Conservation (phyloP, 306 rosid species). For the Casuarina cunninghamiana region DNA sequence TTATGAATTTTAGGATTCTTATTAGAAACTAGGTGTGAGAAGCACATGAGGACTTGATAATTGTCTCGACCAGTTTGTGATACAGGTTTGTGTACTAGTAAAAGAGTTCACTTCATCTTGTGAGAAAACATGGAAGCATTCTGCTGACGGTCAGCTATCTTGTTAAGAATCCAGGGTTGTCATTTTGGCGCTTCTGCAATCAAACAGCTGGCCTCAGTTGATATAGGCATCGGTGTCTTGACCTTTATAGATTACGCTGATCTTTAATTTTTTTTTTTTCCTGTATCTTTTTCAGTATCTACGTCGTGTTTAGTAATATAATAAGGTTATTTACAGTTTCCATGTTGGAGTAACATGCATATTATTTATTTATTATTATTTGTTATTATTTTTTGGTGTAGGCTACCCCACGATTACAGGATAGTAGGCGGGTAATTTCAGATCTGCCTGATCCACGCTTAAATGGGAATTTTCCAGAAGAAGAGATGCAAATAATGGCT, state of each 20-base stretch:
- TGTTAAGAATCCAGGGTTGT: neutral
- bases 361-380: constrained; percentile 18
- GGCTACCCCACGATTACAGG: constrained; percentile 80
- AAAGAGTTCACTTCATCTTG: neutral
- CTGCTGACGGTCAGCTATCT: neutral
- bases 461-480: constrained; percentile 70
- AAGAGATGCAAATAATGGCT: constrained; percentile 91
- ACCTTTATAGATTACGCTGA: neutral
- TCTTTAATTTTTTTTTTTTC: neutral
- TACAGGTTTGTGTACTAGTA: neutral
- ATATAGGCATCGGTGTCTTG: neutral
- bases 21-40: neutral
- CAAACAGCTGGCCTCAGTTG: constrained; percentile 1
- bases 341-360: constrained; percentile 10
- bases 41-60: neutral
- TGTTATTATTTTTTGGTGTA: constrained; percentile 35
- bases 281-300: neutral
- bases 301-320: neutral
- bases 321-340: neutral
- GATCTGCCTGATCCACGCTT: constrained; percentile 75
- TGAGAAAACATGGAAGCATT: neutral
- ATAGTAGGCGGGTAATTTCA: constrained; percentile 55
- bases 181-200: neutral
- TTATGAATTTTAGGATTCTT: neutral
- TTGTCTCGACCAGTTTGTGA: neutral